Percentiles rank a stretch among this genome's conserved stretches.
Conservation (phyloP, 257 asterid species). For the Echium plantagineum region DNA sequence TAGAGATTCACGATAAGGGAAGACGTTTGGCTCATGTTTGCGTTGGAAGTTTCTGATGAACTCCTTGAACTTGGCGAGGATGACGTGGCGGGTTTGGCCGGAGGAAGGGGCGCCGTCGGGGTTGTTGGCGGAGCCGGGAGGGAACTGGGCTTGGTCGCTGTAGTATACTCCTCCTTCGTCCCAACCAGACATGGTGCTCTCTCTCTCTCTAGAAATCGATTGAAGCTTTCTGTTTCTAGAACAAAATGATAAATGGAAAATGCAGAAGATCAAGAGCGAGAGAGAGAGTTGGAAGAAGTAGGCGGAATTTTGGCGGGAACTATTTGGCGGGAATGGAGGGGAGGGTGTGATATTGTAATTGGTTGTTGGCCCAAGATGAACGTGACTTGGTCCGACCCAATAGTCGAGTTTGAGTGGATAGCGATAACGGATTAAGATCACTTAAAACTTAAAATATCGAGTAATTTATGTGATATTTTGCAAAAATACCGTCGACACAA, state of each 20-base stretch:
- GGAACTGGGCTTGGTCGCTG: slow-evolving; percentile 95
- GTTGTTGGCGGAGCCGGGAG: slow-evolving; percentile 45
- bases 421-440: too few relatives aligned
- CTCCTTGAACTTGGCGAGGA: slow-evolving; percentile 83
- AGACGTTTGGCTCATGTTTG: slow-evolving; percentile 67
- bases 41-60: slow-evolving; percentile 78
- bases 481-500: too few relatives aligned
- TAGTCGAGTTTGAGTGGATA: too few relatives aligned
- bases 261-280: background rate
- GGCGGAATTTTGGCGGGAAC: slow-evolving; percentile 51
- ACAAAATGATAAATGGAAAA: too few relatives aligned
- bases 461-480: too few relatives aligned
- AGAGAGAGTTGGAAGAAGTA: background rate
- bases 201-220: background rate
- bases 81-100: slow-evolving; percentile 52
- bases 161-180: slow-evolving; percentile 84
- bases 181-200: slow-evolving; percentile 84
- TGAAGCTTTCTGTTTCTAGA: background rate
- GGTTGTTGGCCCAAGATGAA: too few relatives aligned
- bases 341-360: slow-evolving; percentile 18
- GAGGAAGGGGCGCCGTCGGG: slow-evolving; percentile 29
- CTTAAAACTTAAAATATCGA: too few relatives aligned
- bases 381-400: too few relatives aligned
- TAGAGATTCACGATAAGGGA: slow-evolving; percentile 84
- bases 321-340: slow-evolving; percentile 49